Percentiles rank a stretch among this genome's conserved stretches.
Evolutionary conservation across 192 early-diverging fungal genomes (phyloP).

Genomic region (Backusella macrospora): DNA sequence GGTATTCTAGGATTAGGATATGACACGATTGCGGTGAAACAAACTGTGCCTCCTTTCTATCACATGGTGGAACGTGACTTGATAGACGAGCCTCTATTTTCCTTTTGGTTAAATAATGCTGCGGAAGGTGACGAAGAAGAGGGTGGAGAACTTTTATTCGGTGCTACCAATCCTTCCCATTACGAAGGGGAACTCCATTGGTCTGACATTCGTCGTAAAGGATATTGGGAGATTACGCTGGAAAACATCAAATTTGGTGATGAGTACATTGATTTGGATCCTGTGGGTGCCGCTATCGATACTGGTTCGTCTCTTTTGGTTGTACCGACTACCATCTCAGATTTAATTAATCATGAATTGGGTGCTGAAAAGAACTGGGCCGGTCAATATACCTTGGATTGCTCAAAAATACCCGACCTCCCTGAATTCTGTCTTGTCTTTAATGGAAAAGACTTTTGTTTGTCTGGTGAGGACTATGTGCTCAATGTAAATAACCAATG

Average conservation of each 20-base stretch:
- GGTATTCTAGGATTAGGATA: slow-evolving; percentile 95
- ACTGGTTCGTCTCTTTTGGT: slow-evolving; percentile 90
- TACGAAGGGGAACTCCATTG: slow-evolving; percentile 75
- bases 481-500: slow-evolving; percentile 68
- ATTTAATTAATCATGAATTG: slow-evolving; percentile 86
- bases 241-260: slow-evolving; percentile 79
- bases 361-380: slow-evolving; percentile 93
- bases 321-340: slow-evolving; percentile 75
- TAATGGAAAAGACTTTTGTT: slow-evolving; percentile 55
- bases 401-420: slow-evolving; percentile 75
- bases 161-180: slow-evolving; percentile 77
- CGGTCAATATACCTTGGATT: slow-evolving; percentile 87
- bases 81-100: slow-evolving; percentile 86
- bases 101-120: slow-evolving; percentile 85
- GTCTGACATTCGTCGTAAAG: slow-evolving; percentile 88
- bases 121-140: slow-evolving; percentile 53
- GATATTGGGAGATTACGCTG: slow-evolving; percentile 97
- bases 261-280: slow-evolving; percentile 66
- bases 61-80: slow-evolving; percentile 81
- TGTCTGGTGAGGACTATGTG: slow-evolving; percentile 67
- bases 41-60: slow-evolving; percentile 94
- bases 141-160: slow-evolving; percentile 91
- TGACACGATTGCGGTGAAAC: slow-evolving; percentile 85
- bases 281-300: slow-evolving; percentile 84
- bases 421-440: slow-evolving; percentile 74